phyloP scores from a whole-genome alignment of 345 rosid species.

The Mallotus nudiflorus region DNA sequence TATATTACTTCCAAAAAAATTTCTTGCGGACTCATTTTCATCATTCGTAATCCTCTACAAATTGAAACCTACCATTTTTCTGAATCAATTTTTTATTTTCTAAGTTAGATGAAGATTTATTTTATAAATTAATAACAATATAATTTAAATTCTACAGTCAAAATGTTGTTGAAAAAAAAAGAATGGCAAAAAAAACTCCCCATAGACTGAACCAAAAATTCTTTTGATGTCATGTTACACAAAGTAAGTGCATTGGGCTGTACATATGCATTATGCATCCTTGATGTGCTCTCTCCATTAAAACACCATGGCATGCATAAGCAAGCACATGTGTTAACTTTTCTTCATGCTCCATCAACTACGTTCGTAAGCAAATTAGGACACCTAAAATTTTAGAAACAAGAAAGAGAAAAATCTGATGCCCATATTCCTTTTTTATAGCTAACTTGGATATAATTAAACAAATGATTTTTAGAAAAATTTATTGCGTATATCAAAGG shows the following conservation, averaged over 20 bases:
- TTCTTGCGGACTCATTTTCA: too few relatives aligned
- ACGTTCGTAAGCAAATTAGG: neutral
- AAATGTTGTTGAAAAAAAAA: too few relatives aligned
- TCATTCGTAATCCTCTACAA: too few relatives aligned
- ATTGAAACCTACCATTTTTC: too few relatives aligned
- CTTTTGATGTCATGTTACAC: constrained; percentile 11
- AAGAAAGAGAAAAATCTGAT: too few relatives aligned
- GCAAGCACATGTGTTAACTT: neutral
- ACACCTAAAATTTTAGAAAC: neutral
- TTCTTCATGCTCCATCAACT: neutral
- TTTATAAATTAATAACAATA: too few relatives aligned
- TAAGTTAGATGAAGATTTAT: too few relatives aligned
- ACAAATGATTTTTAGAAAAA: neutral
- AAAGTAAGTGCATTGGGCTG: neutral
- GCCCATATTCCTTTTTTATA: neutral
- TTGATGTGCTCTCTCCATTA: neutral
- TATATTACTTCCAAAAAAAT: too few relatives aligned
- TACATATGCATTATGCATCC: neutral
- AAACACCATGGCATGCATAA: neutral
- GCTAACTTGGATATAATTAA: neutral
- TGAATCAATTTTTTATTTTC: too few relatives aligned
- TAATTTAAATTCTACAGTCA: too few relatives aligned
- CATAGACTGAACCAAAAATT: too few relatives aligned
- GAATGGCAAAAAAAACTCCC: too few relatives aligned
- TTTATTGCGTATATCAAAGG: neutral